Percentiles rank a stretch among this genome's conserved stretches.
These are phyloP conservation scores for Filobasidium floriforme DNA, from an alignment of 768 basidiomycete species.

Conservation along the genomic window DNA sequence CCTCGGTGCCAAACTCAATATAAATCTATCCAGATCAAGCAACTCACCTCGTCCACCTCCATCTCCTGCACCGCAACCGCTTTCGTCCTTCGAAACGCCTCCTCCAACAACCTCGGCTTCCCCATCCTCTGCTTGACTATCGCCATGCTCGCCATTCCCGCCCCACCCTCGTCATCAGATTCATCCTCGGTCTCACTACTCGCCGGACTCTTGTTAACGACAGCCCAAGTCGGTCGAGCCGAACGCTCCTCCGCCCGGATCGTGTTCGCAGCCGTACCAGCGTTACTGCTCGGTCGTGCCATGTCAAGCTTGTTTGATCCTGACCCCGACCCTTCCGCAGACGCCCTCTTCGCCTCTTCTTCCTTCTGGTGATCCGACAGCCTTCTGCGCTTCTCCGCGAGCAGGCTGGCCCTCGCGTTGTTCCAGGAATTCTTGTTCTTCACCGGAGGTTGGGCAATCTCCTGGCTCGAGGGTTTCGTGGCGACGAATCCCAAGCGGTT, in stretches of 20 bases:
- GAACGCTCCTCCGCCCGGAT: too few species aligned
- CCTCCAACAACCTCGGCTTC: not conserved
- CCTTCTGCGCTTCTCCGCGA: too few species aligned
- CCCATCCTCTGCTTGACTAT: not conserved
- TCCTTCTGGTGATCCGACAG: too few species aligned
- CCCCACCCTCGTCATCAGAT: not conserved
- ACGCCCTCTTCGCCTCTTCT: too few species aligned
- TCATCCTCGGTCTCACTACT: constrained; percentile 5
- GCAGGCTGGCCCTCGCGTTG: too few species aligned
- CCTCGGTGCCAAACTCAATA: not conserved
- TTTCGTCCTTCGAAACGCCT: not conserved
- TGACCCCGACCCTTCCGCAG: too few species aligned
- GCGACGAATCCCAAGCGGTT: not conserved
- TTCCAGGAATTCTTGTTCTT: not conserved
- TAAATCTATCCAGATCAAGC: not conserved
- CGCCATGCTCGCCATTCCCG: not conserved
- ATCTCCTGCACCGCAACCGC: not conserved
- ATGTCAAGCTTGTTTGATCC: too few species aligned
- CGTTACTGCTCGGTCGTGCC: too few species aligned
- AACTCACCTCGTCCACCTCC: constrained; percentile 1
- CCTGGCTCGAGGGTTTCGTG: not conserved
- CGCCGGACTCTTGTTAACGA: too few species aligned
- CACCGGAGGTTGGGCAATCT: not conserved
- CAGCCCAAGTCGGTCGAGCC: too few species aligned
- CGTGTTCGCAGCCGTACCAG: too few species aligned